phyloP scores from a whole-genome alignment of 495 filamentous ascomycete species.

The Xylaria bambusicola region DNA sequence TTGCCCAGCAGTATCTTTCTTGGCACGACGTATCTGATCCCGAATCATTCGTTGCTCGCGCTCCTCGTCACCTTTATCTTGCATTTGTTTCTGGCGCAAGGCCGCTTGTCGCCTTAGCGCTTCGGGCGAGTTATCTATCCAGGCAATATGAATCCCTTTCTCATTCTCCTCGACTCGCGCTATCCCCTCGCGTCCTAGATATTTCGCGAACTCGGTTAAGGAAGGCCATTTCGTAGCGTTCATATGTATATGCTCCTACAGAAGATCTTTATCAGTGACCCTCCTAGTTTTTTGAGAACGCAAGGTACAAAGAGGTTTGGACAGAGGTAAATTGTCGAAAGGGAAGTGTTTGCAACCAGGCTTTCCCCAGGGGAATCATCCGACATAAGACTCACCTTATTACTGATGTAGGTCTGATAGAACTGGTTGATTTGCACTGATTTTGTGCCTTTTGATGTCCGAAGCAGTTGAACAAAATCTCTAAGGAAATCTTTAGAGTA shows the following conservation, averaged over 20 bases:
- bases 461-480: conserved; percentile 75
- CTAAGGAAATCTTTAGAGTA: conserved; percentile 75
- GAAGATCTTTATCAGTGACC: background rate
- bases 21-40: conserved; percentile 79
- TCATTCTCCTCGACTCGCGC: conserved; percentile 87
- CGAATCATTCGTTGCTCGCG: conserved; percentile 76
- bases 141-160: conserved; percentile 81
- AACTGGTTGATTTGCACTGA: conserved; percentile 82
- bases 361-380: too few relatives aligned
- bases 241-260: conserved; percentile 79
- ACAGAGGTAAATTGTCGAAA: too few relatives aligned
- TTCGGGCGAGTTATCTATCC: conserved; percentile 89
- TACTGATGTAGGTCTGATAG: conserved; percentile 82
- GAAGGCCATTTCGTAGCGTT: conserved; percentile 86
- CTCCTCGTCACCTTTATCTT: conserved; percentile 88
- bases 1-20: conserved; percentile 52
- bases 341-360: too few relatives aligned
- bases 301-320: too few relatives aligned
- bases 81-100: conserved; percentile 75
- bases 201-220: conserved; percentile 85
- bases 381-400: conserved; percentile 49
- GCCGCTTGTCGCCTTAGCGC: conserved; percentile 78
- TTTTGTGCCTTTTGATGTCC: conserved; percentile 84
- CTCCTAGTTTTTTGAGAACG: too few relatives aligned
- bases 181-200: conserved; percentile 79